Base-by-base conservation (phyloP, 1,284 basidiomycete genomes). In the Ustilago vetiveriae region DNA sequence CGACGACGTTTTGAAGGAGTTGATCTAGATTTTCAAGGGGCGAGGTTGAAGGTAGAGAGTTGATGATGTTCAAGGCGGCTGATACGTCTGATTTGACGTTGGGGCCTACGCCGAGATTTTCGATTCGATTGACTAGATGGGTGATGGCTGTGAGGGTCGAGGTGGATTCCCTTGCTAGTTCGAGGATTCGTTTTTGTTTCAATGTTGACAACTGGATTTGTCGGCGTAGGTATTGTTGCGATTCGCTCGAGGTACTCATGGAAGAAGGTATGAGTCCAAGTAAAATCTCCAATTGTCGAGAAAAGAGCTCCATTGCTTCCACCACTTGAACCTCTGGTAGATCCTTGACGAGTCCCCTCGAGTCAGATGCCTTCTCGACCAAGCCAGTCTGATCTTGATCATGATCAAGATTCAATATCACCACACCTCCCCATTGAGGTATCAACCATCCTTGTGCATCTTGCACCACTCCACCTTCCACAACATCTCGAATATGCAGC, bases 381-480 rank as follows among this genome's bases (percentile, higher is more conserved):
- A 4, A 19, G 24, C 16, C 11, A 13, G 5, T 2, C 4, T 10
- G 11, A 14, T 30, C 22, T 8, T 8, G 14, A 5, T 21, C 24
- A 14, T 48, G 41, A 1, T 42, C 30, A 9, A 29, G 22, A 13
- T 96, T 93, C 71, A 89, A 84, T 47, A 98, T 86, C 50, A 91
- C 87, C 42, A 98, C 90, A 14, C 92, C 90, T 36, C 96, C 95
- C 90, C 92, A 96, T 83, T 98, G 95, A 0, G 96, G 95, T 2
- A 96, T 86, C 22, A 97, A 86, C 85, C 98, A 98, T 9, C 90
- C 88, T 3, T 57, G 60, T 9, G 72, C 23, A 2, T 11, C 39
- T 14, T 46, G 24, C 16, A 55, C 50, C 6, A 33, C 50, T 4
- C 42, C 47, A 2, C 53, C 50, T 9, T 50, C 57, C 10, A 10